These are phyloP conservation scores for Myxozyma geophila DNA, from an alignment of 805 yeast species.

Conservation along the genomic window DNA sequence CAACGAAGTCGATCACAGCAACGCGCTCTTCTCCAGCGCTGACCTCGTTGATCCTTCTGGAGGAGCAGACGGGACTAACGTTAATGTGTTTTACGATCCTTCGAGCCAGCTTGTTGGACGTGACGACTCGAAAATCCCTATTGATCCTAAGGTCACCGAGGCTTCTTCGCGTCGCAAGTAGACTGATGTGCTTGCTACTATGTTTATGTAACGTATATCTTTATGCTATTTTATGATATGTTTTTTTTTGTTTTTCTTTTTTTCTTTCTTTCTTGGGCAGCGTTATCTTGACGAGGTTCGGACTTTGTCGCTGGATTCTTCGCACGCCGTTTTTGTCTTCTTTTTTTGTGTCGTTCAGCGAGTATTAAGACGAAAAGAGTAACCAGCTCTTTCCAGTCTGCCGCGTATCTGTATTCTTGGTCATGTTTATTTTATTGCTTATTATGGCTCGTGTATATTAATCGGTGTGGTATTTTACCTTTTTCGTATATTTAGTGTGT, in stretches of 20 bases:
- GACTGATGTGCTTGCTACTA: background rate
- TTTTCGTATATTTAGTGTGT: background rate
- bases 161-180: slow-evolving; percentile 33
- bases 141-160: slow-evolving; percentile 35
- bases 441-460: background rate
- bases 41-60: slow-evolving; percentile 30
- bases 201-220: background rate
- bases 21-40: slow-evolving; percentile 20
- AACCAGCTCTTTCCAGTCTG: background rate
- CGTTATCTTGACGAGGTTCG: background rate
- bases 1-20: slow-evolving; percentile 26
- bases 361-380: background rate
- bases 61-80: background rate
- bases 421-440: background rate
- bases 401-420: background rate
- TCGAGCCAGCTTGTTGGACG: slow-evolving; percentile 19
- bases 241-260: background rate
- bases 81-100: slow-evolving; percentile 27
- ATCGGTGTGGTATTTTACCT: background rate
- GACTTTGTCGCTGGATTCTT: background rate
- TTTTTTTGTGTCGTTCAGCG: background rate
- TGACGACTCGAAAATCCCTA: slow-evolving; percentile 30
- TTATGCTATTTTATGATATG: background rate
- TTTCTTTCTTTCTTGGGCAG: background rate
- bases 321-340: background rate